phyloP scores from a whole-genome alignment of 2,329 filamentous ascomycete genomes.

The Raffaelea ambrosiae region DNA sequence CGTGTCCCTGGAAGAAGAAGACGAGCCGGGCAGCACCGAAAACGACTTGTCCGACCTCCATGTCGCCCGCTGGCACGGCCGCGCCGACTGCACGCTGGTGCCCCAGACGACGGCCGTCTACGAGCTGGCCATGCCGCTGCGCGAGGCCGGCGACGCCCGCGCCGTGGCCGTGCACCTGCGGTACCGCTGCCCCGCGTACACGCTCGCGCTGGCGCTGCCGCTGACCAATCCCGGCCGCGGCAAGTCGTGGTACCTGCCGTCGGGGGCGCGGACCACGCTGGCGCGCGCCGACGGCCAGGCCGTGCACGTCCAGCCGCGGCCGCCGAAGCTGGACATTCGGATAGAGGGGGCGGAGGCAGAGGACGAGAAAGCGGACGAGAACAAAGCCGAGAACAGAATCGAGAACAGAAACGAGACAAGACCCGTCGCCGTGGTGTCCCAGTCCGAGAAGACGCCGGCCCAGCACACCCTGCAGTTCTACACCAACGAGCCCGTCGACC shows the following conservation, averaged over 20 bases:
- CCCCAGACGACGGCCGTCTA: slow-evolving; percentile 63
- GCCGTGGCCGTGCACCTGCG: slow-evolving; percentile 55
- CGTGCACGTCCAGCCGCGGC: slow-evolving; percentile 74
- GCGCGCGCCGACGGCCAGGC: slow-evolving; percentile 41
- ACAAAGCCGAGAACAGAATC: neutral
- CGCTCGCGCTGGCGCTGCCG: slow-evolving; percentile 56
- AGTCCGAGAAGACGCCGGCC: too few species aligned
- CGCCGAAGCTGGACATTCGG: slow-evolving; percentile 79
- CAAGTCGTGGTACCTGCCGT: slow-evolving; percentile 42
- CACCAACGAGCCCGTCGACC: slow-evolving; percentile 64
- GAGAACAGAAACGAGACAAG: too few species aligned
- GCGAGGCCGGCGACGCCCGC: slow-evolving; percentile 72
- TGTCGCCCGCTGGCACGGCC: slow-evolving; percentile 5
- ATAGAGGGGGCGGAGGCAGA: slow-evolving; percentile 22
- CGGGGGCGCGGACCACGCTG: slow-evolving; percentile 34
- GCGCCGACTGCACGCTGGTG: slow-evolving; percentile 54
- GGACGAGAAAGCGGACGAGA: neutral
- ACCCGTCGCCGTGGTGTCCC: too few species aligned
- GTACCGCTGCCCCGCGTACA: slow-evolving; percentile 57
- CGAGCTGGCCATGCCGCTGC: slow-evolving; percentile 62
- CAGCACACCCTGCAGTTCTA: slow-evolving; percentile 56
- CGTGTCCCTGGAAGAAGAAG: slow-evolving; percentile 13
- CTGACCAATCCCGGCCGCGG: slow-evolving; percentile 27
- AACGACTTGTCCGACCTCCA: slow-evolving; percentile 5
- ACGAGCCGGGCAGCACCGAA: too few species aligned